These are phyloP conservation scores for Talaromyces trachyspermus DNA, from an alignment of 495 filamentous ascomycete species.

Conservation along the genomic window DNA sequence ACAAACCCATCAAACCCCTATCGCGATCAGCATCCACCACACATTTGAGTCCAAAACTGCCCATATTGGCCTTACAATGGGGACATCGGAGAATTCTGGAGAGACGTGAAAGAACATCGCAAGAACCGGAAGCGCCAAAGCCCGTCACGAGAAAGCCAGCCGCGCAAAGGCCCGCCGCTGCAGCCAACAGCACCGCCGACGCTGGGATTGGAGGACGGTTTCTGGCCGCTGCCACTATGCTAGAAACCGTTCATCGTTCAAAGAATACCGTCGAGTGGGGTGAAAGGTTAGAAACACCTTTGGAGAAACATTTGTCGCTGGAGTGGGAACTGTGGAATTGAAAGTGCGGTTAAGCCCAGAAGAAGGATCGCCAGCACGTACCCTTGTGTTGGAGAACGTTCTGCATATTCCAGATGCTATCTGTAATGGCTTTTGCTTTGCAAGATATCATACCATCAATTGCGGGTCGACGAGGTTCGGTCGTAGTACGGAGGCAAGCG, in stretches of 20 bases:
- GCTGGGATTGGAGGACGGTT: constrained; percentile 29
- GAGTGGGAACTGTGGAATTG: constrained; percentile 20
- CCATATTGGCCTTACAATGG: no score
- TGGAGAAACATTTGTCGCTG: constrained; percentile 15
- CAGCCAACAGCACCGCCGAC: constrained; percentile 5
- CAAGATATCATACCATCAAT: background rate
- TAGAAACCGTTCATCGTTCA: constrained; percentile 19
- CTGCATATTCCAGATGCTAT: constrained; percentile 24
- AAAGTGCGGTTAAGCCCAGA: constrained; percentile 3
- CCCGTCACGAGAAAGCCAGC: background rate
- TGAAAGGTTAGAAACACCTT: constrained; percentile 14
- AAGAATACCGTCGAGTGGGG: constrained; percentile 16
- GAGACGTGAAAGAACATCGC: background rate
- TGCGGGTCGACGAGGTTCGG: constrained; percentile 15
- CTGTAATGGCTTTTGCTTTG: constrained; percentile 23
- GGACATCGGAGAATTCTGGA: background rate
- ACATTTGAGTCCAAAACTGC: no score
- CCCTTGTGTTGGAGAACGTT: constrained; percentile 19
- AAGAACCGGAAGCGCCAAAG: background rate
- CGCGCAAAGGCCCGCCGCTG: background rate
- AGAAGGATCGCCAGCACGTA: constrained; percentile 5
- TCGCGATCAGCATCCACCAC: no score
- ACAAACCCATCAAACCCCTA: no score
- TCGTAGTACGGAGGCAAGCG: constrained; percentile 18
- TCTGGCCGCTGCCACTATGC: constrained; percentile 25